These are phyloP conservation scores for Termitomyces sp. DNA, from an alignment of 768 basidiomycete genomes.

Conservation along the genomic window DNA sequence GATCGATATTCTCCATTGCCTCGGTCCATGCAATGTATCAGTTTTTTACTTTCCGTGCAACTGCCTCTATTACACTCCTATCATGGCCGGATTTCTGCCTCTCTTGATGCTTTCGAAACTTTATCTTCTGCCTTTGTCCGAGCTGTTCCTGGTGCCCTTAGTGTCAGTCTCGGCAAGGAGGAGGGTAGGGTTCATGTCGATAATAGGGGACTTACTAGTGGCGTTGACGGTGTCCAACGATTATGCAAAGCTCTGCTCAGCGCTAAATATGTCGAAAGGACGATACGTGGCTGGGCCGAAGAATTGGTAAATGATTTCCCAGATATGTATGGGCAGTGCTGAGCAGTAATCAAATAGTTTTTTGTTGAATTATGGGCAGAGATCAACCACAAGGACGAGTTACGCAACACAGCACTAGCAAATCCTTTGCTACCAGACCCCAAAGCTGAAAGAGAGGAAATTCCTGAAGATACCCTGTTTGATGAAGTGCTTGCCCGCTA, in stretches of 20 bases:
- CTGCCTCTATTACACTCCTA: slow-evolving; percentile 81
- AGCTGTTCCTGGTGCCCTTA: slow-evolving; percentile 88
- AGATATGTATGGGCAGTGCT: neutral
- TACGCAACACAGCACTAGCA: slow-evolving; percentile 52
- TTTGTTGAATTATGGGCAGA: slow-evolving; percentile 90
- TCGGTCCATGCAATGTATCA: slow-evolving; percentile 66
- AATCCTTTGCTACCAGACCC: slow-evolving; percentile 51
- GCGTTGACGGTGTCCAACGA: slow-evolving; percentile 79
- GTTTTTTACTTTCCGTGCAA: slow-evolving; percentile 84
- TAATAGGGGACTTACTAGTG: slow-evolving; percentile 67
- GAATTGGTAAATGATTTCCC: slow-evolving; percentile 60
- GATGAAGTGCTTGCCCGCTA: slow-evolving; percentile 72
- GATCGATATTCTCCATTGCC: slow-evolving; percentile 93
- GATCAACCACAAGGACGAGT: slow-evolving; percentile 56
- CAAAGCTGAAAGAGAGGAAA: slow-evolving; percentile 26
- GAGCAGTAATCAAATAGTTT: slow-evolving; percentile 50
- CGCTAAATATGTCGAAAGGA: slow-evolving; percentile 65
- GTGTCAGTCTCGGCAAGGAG: slow-evolving; percentile 50
- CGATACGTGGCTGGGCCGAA: slow-evolving; percentile 84
- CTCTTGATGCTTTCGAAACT: slow-evolving; percentile 92
- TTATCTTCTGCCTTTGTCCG: slow-evolving; percentile 85
- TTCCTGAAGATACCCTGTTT: slow-evolving; percentile 70
- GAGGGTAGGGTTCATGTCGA: slow-evolving; percentile 45
- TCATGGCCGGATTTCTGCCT: slow-evolving; percentile 70
- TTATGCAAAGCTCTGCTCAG: slow-evolving; percentile 86